phyloP scores from a whole-genome alignment of 75 land plant genomes.

The Sequoiadendron giganteum region DNA sequence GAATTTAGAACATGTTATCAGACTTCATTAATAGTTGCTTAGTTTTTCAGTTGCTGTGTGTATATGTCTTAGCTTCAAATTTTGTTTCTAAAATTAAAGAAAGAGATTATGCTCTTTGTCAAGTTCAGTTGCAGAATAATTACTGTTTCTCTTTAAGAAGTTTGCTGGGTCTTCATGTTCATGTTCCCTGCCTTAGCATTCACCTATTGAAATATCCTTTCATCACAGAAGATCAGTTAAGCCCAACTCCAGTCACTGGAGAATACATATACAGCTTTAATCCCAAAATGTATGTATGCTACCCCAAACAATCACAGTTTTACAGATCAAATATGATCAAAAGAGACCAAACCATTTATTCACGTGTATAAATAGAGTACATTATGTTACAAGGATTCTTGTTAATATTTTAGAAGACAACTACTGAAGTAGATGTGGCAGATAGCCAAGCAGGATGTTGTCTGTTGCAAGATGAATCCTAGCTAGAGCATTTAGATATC shows the following conservation, averaged over 20 bases:
- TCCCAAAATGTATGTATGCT: no score
- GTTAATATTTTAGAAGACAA: no score
- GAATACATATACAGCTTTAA: not conserved
- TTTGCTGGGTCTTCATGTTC: not conserved
- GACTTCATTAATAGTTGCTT: not conserved
- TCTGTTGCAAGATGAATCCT: no score
- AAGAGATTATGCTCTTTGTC: not conserved
- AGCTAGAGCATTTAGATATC: no score
- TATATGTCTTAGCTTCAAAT: not conserved
- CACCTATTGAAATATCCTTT: not conserved
- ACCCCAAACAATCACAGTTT: no score
- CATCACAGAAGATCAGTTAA: not conserved
- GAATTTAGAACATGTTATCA: not conserved
- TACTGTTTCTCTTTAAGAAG: not conserved
- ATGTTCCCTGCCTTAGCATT: not conserved
- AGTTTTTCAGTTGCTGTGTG: not conserved
- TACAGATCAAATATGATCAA: no score
- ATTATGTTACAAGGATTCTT: no score
- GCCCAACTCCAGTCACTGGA: not conserved
- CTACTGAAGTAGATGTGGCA: no score
- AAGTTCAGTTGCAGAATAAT: not conserved
- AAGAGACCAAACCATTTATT: no score
- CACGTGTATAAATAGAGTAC: no score
- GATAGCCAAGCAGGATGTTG: no score
- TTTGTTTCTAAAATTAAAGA: not conserved